phyloP scores from a whole-genome alignment of 768 basidiomycete genomes.

The Phallus indusiatus region DNA sequence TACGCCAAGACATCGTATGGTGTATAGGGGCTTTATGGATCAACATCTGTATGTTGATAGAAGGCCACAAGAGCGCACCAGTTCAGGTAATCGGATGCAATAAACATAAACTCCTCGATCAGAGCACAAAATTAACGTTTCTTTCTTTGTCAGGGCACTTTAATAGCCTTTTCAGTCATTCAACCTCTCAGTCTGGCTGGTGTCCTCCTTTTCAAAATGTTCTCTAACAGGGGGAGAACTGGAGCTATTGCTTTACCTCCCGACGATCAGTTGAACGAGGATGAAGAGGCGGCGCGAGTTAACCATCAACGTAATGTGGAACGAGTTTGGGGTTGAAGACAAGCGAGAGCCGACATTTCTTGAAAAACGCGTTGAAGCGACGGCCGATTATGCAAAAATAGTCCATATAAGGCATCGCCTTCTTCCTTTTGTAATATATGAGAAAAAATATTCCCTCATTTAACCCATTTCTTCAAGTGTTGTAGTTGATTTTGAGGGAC shows the following conservation, averaged over 20 bases:
- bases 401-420: background rate
- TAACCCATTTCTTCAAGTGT: background rate
- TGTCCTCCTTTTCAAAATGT: conserved; percentile 29
- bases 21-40: conserved; percentile 68
- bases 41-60: conserved; percentile 53
- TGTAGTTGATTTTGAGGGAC: no score
- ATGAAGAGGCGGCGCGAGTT: background rate
- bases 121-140: background rate
- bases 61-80: conserved; percentile 50
- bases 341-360: background rate
- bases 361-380: background rate
- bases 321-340: conserved; percentile 5
- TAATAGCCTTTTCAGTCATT: conserved; percentile 52
- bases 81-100: conserved; percentile 42
- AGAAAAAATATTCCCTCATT: background rate
- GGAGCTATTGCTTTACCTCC: conserved; percentile 36
- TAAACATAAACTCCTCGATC: background rate
- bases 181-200: conserved; percentile 53
- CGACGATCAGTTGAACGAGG: conserved; percentile 24
- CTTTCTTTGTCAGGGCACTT: conserved; percentile 36
- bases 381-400: no score
- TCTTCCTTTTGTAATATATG: background rate
- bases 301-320: background rate
- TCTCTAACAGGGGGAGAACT: conserved; percentile 17
- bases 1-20: conserved; percentile 64